Evolutionary conservation across 805 yeast genomes (phyloP), one percentile per base, ranked within the genome.

Genomic region (Tetrapisispora fleetii): DNA sequence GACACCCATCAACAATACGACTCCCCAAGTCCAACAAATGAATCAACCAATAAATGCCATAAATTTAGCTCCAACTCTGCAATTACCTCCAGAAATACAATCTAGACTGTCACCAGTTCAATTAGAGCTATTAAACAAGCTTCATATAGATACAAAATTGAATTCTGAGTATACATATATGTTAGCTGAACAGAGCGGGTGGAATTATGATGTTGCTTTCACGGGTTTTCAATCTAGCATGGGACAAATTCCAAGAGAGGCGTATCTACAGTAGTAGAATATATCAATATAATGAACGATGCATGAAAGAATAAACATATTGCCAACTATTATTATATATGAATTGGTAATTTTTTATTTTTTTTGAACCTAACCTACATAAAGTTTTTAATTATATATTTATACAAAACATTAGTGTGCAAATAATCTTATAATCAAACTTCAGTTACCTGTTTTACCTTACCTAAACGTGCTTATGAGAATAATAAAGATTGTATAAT

Each of bases 131-230:
- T 73, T 86, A 17, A 74, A 76, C 21, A 82, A 77, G 58, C 67
- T 91, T 22, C 78, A 83, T 67, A 63, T 75, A 27, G 86, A 83
- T 53, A 90, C 97, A 0, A 79, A 80, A 44, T 71, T 90, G 55
- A 89, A 77, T 55, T 71, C 85, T n/a, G 85, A 85, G 57, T 90
- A 81, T 63, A 85, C 91, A 0, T 68, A 80, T 27, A 78, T 90
- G 85, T 74, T 93, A 37, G 83, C 89, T 49, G 89, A 88, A 62
- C 96, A 89, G 64, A 87, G 95, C 58, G 75, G 78, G 48, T 90
- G 95, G 90, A 83, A 85, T 64, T 81, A 79, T 56, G 80, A 78
- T 27, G 74, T 70, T 47, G 90, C 96, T 27, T 69, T 79, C 14
- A 74, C 73, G 40, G 81, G 85, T 48, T 91, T 91, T 67, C 77